These are phyloP conservation scores for Arthrobotrys megalospora DNA, from an alignment of 2,329 filamentous ascomycete genomes.

Conservation along the genomic window DNA sequence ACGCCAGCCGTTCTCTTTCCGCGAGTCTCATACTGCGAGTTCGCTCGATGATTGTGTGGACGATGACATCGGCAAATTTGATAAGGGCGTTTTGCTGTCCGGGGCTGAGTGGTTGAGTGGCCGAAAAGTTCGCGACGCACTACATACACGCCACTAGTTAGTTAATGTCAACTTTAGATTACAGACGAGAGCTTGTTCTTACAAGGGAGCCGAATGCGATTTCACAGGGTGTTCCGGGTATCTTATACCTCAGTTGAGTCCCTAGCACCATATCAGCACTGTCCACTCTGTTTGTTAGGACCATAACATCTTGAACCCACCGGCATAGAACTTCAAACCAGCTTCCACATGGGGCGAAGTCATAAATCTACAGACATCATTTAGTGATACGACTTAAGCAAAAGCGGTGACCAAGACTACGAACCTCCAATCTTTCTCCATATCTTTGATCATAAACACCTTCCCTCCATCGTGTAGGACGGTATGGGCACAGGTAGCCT, in stretches of 20 bases:
- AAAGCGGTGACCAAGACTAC: constrained; percentile 58
- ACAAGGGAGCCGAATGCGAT: constrained; percentile 56
- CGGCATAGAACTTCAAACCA: constrained; percentile 66
- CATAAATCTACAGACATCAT: constrained; percentile 64
- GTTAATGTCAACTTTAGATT: not conserved
- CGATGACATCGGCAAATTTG: constrained; percentile 66
- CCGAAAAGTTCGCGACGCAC: constrained; percentile 49
- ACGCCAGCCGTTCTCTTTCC: constrained; percentile 61
- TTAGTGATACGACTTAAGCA: constrained; percentile 63
- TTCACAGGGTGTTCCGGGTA: constrained; percentile 34
- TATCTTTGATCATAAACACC: constrained; percentile 68
- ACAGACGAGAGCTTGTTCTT: not conserved
- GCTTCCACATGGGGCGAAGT: constrained; percentile 51
- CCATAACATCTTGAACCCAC: constrained; percentile 65
- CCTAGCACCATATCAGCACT: constrained; percentile 9
- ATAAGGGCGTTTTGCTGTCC: constrained; percentile 66
- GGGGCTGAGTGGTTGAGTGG: constrained; percentile 39
- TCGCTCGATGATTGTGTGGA: constrained; percentile 56
- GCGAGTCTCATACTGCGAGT: constrained; percentile 46
- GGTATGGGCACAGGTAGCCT: constrained; percentile 70
- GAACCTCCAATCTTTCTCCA: constrained; percentile 70
- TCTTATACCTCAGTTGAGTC: constrained; percentile 50
- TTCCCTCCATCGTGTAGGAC: constrained; percentile 67
- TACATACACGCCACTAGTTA: not conserved
- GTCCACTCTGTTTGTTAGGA: constrained; percentile 62